A percentile compares a stretch with the other conserved stretches of the same genome.
These are phyloP conservation scores for Globisporangium orthogonon DNA, from an alignment of 352 stramenopile genomes.

Conservation along the genomic window DNA sequence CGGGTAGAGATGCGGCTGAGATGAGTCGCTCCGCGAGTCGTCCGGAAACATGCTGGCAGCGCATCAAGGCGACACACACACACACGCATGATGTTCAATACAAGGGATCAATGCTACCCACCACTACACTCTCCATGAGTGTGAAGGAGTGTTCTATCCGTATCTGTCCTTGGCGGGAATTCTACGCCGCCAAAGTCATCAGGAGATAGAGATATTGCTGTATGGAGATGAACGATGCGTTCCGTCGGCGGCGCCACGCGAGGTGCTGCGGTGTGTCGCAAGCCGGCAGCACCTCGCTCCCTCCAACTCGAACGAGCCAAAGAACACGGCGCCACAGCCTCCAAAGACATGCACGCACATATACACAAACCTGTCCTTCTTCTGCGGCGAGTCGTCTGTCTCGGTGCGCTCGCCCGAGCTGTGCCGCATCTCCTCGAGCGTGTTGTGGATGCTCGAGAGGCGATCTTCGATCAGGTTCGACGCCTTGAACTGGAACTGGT, in stretches of 20 bases:
- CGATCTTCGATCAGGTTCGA: conserved; percentile 45
- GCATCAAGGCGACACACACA: conserved; percentile 1
- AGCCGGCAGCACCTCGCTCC: neutral
- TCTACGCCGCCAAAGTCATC: conserved; percentile 86
- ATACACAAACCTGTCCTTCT: conserved; percentile 35
- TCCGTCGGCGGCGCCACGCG: neutral
- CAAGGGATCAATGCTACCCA: neutral
- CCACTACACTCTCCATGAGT: neutral
- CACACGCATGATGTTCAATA: no score
- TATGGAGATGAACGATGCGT: conserved; percentile 13
- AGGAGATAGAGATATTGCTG: conserved; percentile 43
- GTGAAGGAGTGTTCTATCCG: conserved; percentile 53
- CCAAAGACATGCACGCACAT: conserved; percentile 3
- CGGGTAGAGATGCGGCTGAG: conserved; percentile 22
- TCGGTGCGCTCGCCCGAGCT: conserved; percentile 41
- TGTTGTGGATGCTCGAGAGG: conserved; percentile 51
- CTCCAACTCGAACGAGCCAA: neutral
- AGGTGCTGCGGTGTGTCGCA: neutral
- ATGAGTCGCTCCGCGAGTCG: conserved; percentile 10
- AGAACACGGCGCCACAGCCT: conserved; percentile 1
- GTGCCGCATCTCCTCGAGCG: conserved; percentile 51
- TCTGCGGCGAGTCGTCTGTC: conserved; percentile 42
- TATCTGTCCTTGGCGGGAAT: conserved; percentile 89
- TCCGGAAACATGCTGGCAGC: conserved; percentile 15
- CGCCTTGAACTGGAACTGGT: conserved; percentile 20